Percentiles rank a stretch among this genome's conserved stretches.
Evolutionary conservation across 1,139 yeast species (phyloP).

Genomic region (Hyphopichia fennica): DNA sequence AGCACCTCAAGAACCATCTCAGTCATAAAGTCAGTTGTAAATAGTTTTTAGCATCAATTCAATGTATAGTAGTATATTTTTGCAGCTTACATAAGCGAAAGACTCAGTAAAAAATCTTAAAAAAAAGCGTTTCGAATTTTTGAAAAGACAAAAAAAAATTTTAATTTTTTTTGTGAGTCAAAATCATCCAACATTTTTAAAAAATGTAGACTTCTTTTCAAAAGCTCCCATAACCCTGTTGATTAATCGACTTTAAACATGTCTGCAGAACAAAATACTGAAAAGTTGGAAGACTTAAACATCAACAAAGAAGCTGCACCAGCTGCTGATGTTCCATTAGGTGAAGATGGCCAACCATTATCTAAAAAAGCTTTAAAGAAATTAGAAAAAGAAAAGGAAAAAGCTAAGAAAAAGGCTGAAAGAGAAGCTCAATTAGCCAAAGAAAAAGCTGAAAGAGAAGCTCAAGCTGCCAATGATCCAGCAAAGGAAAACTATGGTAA

Average conservation of each 20-base stretch:
- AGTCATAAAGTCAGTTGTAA: neutral
- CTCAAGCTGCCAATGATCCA: constrained; percentile 67
- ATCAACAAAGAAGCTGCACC: constrained; percentile 23
- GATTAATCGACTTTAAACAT: neutral
- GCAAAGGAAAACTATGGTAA: constrained; percentile 90
- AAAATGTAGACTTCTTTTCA: no score
- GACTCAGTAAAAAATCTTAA: neutral
- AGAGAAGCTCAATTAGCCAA: constrained; percentile 86
- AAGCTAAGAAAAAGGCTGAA: constrained; percentile 90
- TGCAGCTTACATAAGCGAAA: constrained; percentile 1
- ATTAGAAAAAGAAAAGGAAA: constrained; percentile 89
- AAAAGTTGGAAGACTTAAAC: constrained; percentile 34
- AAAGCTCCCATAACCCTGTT: no score
- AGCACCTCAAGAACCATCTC: constrained; percentile 3
- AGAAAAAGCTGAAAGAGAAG: constrained; percentile 83
- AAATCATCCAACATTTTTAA: neutral
- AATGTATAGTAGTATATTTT: neutral
- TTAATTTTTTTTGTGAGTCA: neutral
- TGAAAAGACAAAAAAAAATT: neutral
- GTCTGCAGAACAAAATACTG: constrained; percentile 31
- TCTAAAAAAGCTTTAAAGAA: constrained; percentile 95
- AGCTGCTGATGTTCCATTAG: constrained; percentile 42
- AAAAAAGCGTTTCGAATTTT: no score
- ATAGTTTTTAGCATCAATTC: neutral
- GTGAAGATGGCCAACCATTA: constrained; percentile 90